Base-by-base conservation (phyloP, 768 basidiomycete species). In the Mycena latifolia region DNA sequence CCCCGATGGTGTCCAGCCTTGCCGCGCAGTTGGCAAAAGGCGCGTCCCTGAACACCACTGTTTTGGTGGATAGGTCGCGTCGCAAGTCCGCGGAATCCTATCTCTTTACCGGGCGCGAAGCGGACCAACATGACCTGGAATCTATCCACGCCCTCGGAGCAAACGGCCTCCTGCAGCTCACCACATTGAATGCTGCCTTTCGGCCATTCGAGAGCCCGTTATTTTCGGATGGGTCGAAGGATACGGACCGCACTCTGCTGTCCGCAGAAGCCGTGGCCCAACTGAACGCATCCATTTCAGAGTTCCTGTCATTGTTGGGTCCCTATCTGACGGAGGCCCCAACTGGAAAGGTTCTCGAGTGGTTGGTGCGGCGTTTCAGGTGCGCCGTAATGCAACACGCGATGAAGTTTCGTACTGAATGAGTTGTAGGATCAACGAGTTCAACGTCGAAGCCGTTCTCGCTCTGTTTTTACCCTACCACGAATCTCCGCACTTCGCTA, bases 291-390 rank as follows among this genome's bases (percentile, higher is more conserved):
- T 77, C 80, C 5, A 82, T 99, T 61, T 81, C 82, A 24, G 80
- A 79, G 9, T 92, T 94, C 71, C 73, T 98, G 47, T 78, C 85
- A 45, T 76, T 91, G 46, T 81, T 99, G 18, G 93, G 94, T 3
- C 91, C 89, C 11, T 93, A 92, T 82, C 77, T 99, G 46, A 84
- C 95, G 79, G 90, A 97, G 43, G 81, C 87, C 35, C 92, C 94
- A 0, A 86, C 94, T 0, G 90, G 89, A 22, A 95, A 92, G 76
- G 87, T 94, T 11, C 74, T 99, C 28, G 98, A 99, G 73, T 99
- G 97, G 97, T 86, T 99, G 27, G 94, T 99, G 4, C 83, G 94
- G 72, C 84, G 96, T 61, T 98, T 98, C 78, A 90, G 96, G 96
- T 94, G 69, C 45, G 88, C 72, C 11, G 3, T 15, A 8, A 20